A percentile compares a stretch with the other conserved stretches of the same genome.
These are phyloP conservation scores for Erucastrum elatum DNA, from an alignment of 345 rosid species.

Conservation along the genomic window DNA sequence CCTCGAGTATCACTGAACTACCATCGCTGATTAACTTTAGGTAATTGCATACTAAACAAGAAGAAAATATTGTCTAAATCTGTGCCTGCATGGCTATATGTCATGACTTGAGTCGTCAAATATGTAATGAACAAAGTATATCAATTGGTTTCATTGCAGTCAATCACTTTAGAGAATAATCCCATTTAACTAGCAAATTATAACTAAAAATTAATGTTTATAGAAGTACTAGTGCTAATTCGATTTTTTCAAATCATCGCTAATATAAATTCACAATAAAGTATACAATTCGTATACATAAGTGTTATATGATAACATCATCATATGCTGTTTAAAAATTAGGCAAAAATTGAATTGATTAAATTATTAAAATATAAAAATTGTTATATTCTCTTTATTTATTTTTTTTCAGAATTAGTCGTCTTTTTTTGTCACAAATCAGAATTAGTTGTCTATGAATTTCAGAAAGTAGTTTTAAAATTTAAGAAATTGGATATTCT, in stretches of 20 bases:
- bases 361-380: not conserved
- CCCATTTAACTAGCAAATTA: not conserved
- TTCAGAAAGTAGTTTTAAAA: not conserved
- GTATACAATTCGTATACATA: not conserved
- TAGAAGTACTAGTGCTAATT: not conserved
- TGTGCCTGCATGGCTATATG: not conserved
- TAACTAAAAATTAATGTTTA: not conserved
- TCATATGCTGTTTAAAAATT: not conserved
- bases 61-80: too few relatives aligned
- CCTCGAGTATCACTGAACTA: too few relatives aligned
- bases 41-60: too few relatives aligned
- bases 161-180: not conserved
- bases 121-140: not conserved
- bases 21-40: too few relatives aligned
- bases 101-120: not conserved
- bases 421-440: not conserved
- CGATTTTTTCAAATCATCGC: not conserved
- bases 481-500: not conserved
- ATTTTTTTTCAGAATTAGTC: not conserved
- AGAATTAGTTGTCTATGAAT: not conserved
- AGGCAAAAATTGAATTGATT: not conserved
- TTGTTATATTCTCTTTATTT: not conserved
- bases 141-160: not conserved
- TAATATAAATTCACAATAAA: not conserved
- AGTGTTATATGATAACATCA: not conserved